Conservation (phyloP, 1,284 basidiomycete species). For the Termitomyces sp. region DNA sequence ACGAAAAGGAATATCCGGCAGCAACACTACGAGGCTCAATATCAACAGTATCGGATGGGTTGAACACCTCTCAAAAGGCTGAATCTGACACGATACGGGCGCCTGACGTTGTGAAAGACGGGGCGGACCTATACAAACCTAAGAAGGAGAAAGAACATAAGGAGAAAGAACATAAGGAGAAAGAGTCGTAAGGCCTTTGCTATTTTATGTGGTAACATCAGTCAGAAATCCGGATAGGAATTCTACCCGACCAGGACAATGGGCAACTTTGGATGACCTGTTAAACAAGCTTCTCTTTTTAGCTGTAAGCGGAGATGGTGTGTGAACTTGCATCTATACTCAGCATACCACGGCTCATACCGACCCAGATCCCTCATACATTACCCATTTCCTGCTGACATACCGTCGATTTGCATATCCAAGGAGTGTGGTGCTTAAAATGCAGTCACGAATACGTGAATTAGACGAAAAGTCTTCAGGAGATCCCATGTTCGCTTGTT, state of each 20-base stretch:
- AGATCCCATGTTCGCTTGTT: slow-evolving; percentile 78
- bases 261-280: slow-evolving; percentile 68
- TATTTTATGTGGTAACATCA: background rate
- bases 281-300: slow-evolving; percentile 74
- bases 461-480: slow-evolving; percentile 59
- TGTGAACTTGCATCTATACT: slow-evolving; percentile 18
- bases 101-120: slow-evolving; percentile 5
- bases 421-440: slow-evolving; percentile 68
- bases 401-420: slow-evolving; percentile 76
- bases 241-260: slow-evolving; percentile 58
- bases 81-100: slow-evolving; percentile 17
- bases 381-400: slow-evolving; percentile 73
- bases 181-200: slow-evolving; percentile 36
- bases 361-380: slow-evolving; percentile 60
- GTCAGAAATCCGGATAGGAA: background rate
- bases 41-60: background rate
- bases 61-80: slow-evolving; percentile 3
- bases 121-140: slow-evolving; percentile 1
- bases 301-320: slow-evolving; percentile 74
- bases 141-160: slow-evolving; percentile 27
- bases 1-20: slow-evolving; percentile 40
- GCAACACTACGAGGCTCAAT: slow-evolving; percentile 21
- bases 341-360: slow-evolving; percentile 5
- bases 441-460: slow-evolving; percentile 79
- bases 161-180: slow-evolving; percentile 22